Evolutionary conservation across 306 rosid genomes (phyloP).

Genomic region (Quercus engelmannii): DNA sequence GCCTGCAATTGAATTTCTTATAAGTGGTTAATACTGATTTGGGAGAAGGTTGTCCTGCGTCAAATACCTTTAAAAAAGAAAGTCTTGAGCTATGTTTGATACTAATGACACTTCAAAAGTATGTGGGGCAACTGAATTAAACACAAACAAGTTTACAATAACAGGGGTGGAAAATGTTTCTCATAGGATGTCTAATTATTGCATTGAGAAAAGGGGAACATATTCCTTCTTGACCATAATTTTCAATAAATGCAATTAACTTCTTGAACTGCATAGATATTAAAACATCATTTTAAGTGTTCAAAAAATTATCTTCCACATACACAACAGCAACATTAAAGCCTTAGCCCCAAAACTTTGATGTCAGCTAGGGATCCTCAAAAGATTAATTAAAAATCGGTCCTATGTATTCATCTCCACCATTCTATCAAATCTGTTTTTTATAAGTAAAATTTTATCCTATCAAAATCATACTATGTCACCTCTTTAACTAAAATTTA

Average conservation of each 20-base stretch:
- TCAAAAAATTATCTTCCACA: background rate
- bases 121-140: background rate
- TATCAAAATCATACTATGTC: no score
- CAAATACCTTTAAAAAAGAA: background rate
- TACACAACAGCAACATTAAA: no score
- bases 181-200: background rate
- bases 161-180: background rate
- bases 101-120: background rate
- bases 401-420: no score
- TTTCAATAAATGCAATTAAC: background rate
- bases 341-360: no score
- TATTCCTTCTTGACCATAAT: background rate
- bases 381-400: no score
- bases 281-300: background rate
- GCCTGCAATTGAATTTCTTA: conserved; percentile 58
- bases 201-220: background rate
- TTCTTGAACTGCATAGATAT: background rate
- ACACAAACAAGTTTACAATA: background rate
- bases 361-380: no score
- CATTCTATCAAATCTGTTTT: no score
- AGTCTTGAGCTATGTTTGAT: background rate
- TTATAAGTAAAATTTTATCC: no score
- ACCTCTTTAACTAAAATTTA: no score
- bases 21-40: background rate
- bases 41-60: no score